Evolutionary conservation across 768 basidiomycete genomes (phyloP).

Genomic region (Pisolithus microcarpus): DNA sequence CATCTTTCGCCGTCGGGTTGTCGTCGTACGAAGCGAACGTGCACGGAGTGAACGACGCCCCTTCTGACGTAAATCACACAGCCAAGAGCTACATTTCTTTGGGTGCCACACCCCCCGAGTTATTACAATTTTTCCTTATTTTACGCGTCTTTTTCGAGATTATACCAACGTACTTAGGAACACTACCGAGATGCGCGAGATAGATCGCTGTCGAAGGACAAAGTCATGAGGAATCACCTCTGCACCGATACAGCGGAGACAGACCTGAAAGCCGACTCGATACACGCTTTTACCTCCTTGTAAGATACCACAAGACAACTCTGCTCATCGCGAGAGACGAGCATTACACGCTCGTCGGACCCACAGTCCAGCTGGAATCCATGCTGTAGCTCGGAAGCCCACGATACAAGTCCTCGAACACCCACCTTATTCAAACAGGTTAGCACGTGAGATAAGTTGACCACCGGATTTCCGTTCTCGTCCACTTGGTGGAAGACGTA

Average conservation of each 20-base stretch:
- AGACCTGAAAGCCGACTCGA: slow-evolving; percentile 78
- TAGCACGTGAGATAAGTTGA: slow-evolving; percentile 87
- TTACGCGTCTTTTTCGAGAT: slow-evolving; percentile 60
- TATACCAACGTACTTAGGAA: slow-evolving; percentile 43
- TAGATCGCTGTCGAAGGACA: slow-evolving; percentile 38
- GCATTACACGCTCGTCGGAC: slow-evolving; percentile 90
- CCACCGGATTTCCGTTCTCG: slow-evolving; percentile 78
- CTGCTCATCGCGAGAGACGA: slow-evolving; percentile 92
- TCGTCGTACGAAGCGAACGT: too few relatives aligned
- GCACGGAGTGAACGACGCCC: too few relatives aligned
- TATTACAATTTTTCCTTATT: slow-evolving; percentile 29
- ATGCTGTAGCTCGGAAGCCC: background rate
- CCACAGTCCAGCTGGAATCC: slow-evolving; percentile 76
- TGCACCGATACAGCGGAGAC: slow-evolving; percentile 19
- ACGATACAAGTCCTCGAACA: background rate
- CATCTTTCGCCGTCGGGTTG: background rate
- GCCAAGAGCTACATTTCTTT: too few relatives aligned
- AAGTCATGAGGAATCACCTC: background rate
- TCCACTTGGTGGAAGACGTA: slow-evolving; percentile 98
- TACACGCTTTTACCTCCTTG: slow-evolving; percentile 81
- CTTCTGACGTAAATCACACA: too few relatives aligned
- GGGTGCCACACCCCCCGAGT: too few relatives aligned
- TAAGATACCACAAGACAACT: slow-evolving; percentile 92
- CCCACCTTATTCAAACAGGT: slow-evolving; percentile 88
- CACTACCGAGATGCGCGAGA: slow-evolving; percentile 19